phyloP scores from a whole-genome alignment of 2,329 filamentous ascomycete genomes.

The Diaporthe citriasiana region DNA sequence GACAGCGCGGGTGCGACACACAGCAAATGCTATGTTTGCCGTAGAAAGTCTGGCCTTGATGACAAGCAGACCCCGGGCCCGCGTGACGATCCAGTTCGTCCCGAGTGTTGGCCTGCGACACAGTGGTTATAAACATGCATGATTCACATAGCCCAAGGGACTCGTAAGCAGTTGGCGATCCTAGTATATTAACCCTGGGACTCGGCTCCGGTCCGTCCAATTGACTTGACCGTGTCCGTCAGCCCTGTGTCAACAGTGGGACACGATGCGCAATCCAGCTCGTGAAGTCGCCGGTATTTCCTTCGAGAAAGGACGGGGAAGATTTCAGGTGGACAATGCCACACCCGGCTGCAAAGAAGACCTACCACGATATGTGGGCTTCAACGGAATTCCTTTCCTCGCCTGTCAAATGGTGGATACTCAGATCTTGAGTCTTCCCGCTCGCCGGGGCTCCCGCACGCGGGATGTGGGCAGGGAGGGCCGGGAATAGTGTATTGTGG shows the following conservation, averaged over 20 bases:
- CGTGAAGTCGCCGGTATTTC: not conserved
- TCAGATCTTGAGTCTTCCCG: slow-evolving; percentile 7
- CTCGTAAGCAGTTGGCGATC: slow-evolving; percentile 22
- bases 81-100: slow-evolving; percentile 24
- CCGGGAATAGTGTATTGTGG: not conserved
- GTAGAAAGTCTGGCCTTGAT: not conserved
- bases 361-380: not conserved
- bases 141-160: slow-evolving; percentile 19
- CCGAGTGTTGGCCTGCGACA: not conserved
- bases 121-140: slow-evolving; percentile 4
- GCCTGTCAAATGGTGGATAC: not conserved
- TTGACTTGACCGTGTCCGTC: not conserved
- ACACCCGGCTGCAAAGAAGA: not conserved
- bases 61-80: slow-evolving; percentile 2
- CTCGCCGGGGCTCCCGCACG: slow-evolving; percentile 5
- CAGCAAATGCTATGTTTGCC: not conserved
- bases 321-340: slow-evolving; percentile 28
- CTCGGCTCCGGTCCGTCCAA: not conserved
- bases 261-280: slow-evolving; percentile 18
- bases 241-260: not conserved
- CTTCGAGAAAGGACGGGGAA: not conserved
- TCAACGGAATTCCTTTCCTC: slow-evolving; percentile 15
- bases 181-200: not conserved
- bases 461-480: slow-evolving; percentile 21
- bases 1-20: not conserved